phyloP scores from a whole-genome alignment of 2,329 filamentous ascomycete genomes.

The Cytospora mali region DNA sequence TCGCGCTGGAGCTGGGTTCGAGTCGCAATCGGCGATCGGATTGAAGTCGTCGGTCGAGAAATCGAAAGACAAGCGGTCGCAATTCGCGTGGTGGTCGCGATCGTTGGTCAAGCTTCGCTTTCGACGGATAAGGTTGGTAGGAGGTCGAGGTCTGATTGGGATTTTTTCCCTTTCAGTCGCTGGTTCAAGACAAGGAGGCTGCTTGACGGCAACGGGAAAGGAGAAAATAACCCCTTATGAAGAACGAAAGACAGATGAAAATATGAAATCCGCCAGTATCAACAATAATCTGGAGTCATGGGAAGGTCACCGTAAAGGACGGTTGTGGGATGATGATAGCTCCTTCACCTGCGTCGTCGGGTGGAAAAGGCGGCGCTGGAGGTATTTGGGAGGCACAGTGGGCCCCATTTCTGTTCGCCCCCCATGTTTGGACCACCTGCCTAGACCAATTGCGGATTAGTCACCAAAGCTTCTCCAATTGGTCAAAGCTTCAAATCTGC shows the following conservation, averaged over 20 bases:
- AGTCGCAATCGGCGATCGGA: slow-evolving; percentile 22
- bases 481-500: slow-evolving; percentile 1
- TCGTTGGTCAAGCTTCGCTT: slow-evolving; percentile 7
- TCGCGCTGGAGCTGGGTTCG: slow-evolving; percentile 3
- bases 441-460: neutral
- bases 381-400: slow-evolving; percentile 4
- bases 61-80: neutral
- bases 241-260: slow-evolving; percentile 11
- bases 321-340: slow-evolving; percentile 18
- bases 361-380: slow-evolving; percentile 14
- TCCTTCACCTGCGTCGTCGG: slow-evolving; percentile 12
- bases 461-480: neutral
- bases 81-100: slow-evolving; percentile 14
- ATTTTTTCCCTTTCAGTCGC: slow-evolving; percentile 21
- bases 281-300: slow-evolving; percentile 20
- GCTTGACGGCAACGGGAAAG: neutral
- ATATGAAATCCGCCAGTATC: slow-evolving; percentile 22
- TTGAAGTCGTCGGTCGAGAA: neutral
- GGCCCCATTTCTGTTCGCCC: neutral
- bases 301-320: slow-evolving; percentile 10
- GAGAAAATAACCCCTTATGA: neutral
- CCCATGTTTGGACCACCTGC: neutral
- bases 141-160: slow-evolving; percentile 3
- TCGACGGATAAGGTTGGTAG: slow-evolving; percentile 3
- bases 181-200: slow-evolving; percentile 3